Percentiles rank a stretch among this genome's conserved stretches.
phyloP scores from a whole-genome alignment of 2,329 filamentous ascomycete species.

The Knoxdaviesia proteae region DNA sequence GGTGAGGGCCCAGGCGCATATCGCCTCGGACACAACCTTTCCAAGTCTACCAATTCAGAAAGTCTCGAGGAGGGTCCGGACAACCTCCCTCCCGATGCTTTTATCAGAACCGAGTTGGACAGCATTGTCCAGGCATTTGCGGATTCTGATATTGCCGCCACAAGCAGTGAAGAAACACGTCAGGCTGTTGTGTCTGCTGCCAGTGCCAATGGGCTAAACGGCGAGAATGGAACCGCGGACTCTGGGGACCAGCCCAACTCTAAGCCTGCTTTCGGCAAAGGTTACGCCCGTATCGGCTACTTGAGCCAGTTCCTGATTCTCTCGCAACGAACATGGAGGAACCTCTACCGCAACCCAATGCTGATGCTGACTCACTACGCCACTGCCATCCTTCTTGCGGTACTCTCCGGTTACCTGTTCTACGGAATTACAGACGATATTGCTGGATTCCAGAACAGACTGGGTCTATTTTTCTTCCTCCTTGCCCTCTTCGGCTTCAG shows the following conservation, averaged over 20 bases:
- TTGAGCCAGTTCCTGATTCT: constrained; percentile 71
- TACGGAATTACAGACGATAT: constrained; percentile 94
- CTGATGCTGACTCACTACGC: constrained; percentile 97
- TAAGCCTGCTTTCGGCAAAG: constrained; percentile 41
- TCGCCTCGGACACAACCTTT: constrained; percentile 18
- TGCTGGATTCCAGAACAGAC: constrained; percentile 88
- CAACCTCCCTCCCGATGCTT: constrained; percentile 36
- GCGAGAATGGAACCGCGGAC: constrained; percentile 28
- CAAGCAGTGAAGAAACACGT: constrained; percentile 59
- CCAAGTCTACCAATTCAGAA: neutral
- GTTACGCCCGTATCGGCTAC: constrained; percentile 66
- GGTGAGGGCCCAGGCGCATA: constrained; percentile 28
- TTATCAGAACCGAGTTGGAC: constrained; percentile 59
- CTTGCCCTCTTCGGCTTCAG: constrained; percentile 92
- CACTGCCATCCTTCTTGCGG: constrained; percentile 82
- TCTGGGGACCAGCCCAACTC: constrained; percentile 19
- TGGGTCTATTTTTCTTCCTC: constrained; percentile 95
- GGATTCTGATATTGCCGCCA: constrained; percentile 54
- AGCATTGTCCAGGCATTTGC: constrained; percentile 56
- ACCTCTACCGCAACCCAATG: constrained; percentile 92
- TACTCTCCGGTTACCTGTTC: constrained; percentile 87
- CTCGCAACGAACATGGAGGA: constrained; percentile 83
- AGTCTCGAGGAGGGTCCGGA: constrained; percentile 39
- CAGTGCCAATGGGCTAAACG: constrained; percentile 40
- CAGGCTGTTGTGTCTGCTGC: constrained; percentile 43